Conservation (phyloP, 768 basidiomycete genomes). For the Lactarius indigo region DNA sequence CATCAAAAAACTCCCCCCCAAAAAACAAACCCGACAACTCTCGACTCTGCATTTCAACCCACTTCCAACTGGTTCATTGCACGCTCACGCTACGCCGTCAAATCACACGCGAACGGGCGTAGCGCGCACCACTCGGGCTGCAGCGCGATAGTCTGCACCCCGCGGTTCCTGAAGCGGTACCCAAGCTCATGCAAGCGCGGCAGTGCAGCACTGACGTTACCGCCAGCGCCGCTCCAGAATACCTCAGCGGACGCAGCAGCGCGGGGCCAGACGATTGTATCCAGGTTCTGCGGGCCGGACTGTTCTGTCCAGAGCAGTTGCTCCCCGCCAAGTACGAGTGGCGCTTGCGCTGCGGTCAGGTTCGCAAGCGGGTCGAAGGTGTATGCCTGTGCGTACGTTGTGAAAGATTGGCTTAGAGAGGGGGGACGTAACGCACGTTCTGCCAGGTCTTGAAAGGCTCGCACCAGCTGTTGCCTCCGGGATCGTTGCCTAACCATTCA, state of each 20-base stretch:
- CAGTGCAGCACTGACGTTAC: conserved; percentile 41
- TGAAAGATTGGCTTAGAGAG: neutral
- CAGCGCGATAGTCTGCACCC: too few species aligned
- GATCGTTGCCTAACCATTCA: conserved; percentile 57
- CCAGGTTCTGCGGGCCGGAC: conserved; percentile 60
- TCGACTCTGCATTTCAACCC: too few species aligned
- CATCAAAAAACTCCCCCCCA: too few species aligned
- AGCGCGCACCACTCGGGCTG: too few species aligned
- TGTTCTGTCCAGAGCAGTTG: conserved; percentile 75
- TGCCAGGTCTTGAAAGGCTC: conserved; percentile 82
- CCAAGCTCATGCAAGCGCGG: conserved; percentile 59
- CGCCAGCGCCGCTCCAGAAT: conserved; percentile 62
- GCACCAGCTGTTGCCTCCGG: conserved; percentile 60
- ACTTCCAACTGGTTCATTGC: too few species aligned
- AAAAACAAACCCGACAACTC: too few species aligned
- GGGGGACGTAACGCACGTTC: conserved; percentile 41
- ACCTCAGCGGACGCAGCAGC: conserved; percentile 70
- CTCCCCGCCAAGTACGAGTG: conserved; percentile 68
- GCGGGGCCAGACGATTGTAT: conserved; percentile 68
- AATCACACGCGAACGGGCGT: too few species aligned
- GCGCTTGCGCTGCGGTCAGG: conserved; percentile 43
- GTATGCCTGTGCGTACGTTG: conserved; percentile 39
- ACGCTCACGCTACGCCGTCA: too few species aligned
- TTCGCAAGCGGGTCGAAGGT: conserved; percentile 67
- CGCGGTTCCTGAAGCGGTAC: too few species aligned